Percentiles rank a stretch among this genome's conserved stretches.
Conservation (phyloP, 495 filamentous ascomycete species). For the Coniosporium apollinis region DNA sequence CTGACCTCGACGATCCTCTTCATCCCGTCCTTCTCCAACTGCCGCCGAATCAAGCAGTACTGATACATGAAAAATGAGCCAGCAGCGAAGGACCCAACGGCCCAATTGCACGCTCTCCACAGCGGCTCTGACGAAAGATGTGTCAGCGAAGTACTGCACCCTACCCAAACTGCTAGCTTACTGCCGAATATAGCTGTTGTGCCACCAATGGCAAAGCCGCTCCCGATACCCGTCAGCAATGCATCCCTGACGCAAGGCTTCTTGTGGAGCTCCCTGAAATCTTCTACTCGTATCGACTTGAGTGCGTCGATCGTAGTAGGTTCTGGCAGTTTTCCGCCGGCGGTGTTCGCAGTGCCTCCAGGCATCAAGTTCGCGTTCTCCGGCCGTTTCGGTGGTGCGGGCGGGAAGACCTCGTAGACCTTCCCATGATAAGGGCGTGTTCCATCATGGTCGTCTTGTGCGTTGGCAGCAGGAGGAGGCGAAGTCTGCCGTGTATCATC, state of each 20-base stretch:
- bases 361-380: conserved; percentile 28
- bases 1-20: conserved; percentile 66
- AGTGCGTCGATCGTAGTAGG: conserved; percentile 44
- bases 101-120: conserved; percentile 59
- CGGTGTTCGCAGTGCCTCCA: conserved; percentile 24
- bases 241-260: conserved; percentile 72
- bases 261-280: conserved; percentile 59
- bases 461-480: conserved; percentile 1
- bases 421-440: no score
- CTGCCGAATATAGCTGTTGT: conserved; percentile 57
- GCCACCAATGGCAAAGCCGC: conserved; percentile 57
- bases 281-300: conserved; percentile 45
- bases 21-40: conserved; percentile 60
- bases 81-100: conserved; percentile 54
- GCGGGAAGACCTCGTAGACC: no score
- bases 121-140: conserved; percentile 28
- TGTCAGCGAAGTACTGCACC: no score
- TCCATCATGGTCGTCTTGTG: conserved; percentile 2
- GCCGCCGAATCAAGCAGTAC: conserved; percentile 56
- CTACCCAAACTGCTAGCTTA: no score
- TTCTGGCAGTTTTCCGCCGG: conserved; percentile 26
- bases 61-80: conserved; percentile 54
- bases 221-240: conserved; percentile 63
- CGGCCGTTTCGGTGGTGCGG: conserved; percentile 10
- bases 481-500: conserved; percentile 29